Percentiles rank a stretch among this genome's conserved stretches.
These are phyloP conservation scores for Ophiostoma perfectum DNA, from an alignment of 2,329 filamentous ascomycete species.

Conservation along the genomic window DNA sequence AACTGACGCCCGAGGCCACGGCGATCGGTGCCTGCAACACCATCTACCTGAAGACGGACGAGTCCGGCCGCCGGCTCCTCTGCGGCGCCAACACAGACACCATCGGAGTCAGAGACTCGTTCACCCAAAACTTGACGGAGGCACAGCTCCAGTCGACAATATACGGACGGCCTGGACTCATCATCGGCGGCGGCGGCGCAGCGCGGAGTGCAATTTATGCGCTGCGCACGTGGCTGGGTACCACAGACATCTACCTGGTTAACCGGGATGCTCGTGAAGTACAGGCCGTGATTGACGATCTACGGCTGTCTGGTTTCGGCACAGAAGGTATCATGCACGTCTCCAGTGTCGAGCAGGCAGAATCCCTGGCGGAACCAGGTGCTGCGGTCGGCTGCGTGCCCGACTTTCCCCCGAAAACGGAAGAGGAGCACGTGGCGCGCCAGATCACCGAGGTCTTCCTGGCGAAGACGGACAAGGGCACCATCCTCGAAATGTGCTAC, in stretches of 20 bases:
- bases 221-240: conserved; percentile 62
- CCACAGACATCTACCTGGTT: conserved; percentile 66
- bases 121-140: conserved; percentile 51
- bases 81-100: conserved; percentile 80
- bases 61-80: conserved; percentile 44
- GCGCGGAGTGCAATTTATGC: conserved; percentile 74
- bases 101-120: conserved; percentile 69
- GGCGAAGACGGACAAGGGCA: conserved; percentile 52
- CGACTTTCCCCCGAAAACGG: conserved; percentile 64
- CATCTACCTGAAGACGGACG: conserved; percentile 55
- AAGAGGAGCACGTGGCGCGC: conserved; percentile 57
- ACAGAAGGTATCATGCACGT: conserved; percentile 54
- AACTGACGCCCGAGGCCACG: conserved; percentile 64
- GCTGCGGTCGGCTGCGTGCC: conserved; percentile 71
- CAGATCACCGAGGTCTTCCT: conserved; percentile 43
- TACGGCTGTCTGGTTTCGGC: conserved; percentile 53
- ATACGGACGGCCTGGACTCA: conserved; percentile 54
- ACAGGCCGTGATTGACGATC: conserved; percentile 60
- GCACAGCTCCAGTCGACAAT: conserved; percentile 28
- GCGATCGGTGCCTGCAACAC: conserved; percentile 78
- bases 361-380: conserved; percentile 52
- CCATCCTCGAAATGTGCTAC: conserved; percentile 78
- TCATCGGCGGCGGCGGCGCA: conserved; percentile 73
- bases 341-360: conserved; percentile 54
- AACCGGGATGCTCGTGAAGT: conserved; percentile 68